Base-by-base conservation (phyloP, 2,329 filamentous ascomycete species). In the Sphaceloma murrayae region DNA sequence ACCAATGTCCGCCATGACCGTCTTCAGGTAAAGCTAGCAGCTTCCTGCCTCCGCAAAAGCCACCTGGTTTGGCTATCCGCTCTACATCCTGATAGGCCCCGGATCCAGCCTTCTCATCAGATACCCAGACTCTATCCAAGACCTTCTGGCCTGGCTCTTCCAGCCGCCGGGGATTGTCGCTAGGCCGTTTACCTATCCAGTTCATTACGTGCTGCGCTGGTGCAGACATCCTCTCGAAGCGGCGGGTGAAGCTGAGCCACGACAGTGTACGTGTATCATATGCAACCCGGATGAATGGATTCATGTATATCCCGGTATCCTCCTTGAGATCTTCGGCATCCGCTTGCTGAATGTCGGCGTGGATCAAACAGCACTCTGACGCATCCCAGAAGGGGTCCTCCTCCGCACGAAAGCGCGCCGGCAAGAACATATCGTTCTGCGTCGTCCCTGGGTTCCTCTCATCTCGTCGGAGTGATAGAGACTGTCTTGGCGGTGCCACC, bases 281-380 rank as follows among this genome's bases (percentile, higher is more conserved):
- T 1, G 82, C 77, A 3, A 84, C 80, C 13, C 82, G 75, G 32
- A 87, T 73, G 54, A 75, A 86, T 0, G 82, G 82, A 56, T 87
- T 87, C 67, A 86, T 75, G 56, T 76, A 86, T 42, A 85, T 78
- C 2, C 75, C 77, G 0, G 72, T 70, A 29, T 74, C 67, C 7
- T 19, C 44, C 26, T n/a, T 46, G 30, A 26, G 49, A 42, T 36
- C 22, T 29, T 53, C 56, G 16, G 50, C 58, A 40, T 58, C 56
- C 39, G 56, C 58, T 24, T 17, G 48, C 45, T 24, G 46, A 19
- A 70, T 57, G 47, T 69, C 67, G 3, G 66, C 67, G 49, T 70
- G 62, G 46, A 70, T 62, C 22, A 70, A 55, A 47, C 67, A 70
- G 55, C 67, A 70, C 53, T 70, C 67, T 5, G 65, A 68, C 0